Evolutionary conservation across 306 rosid species (phyloP), one percentile per base, ranked within the genome.

Genomic region (Sechiopsis laciniata): DNA sequence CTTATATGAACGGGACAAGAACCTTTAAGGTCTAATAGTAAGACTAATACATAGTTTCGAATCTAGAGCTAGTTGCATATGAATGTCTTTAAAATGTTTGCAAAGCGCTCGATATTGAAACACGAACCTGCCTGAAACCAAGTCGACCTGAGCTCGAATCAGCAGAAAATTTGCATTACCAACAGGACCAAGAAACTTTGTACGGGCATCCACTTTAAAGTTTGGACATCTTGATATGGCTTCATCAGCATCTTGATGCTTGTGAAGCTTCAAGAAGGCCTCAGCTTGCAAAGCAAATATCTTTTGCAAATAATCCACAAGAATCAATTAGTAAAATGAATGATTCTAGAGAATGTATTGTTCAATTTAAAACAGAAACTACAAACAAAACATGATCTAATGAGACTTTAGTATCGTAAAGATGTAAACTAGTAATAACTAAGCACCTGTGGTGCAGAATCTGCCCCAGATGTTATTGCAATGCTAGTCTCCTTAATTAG

Each of bases 201-300:
- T 84, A 72, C 91, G 86, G 48, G 81, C 83, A 35, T 90, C 96
- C 19, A 82, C 87, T 37, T 81, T 88, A 65, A 93, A 85, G 19
- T 78, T 80, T 24, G 93, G 93, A 50, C 93, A 83, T 66, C 80
- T 88, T 46, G 85, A 80, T 69, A 90, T 78, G 69, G 89, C 80
- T 35, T 83, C 87, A n/a, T 84, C 94, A 8, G 97, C 97, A 26
- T 93, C 97, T 76, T 93, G 86, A 76, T 86, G 89, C 76, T 77
- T 93, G 56, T 78, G 85, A 40, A 93, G 91, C 86, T 85, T 93
- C 79, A 90, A 48, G 22, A 87, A 70, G 24, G 96, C 97, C 82
- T 93, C 94, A 0, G 97, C 96, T 88, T 90, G 91, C 78, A 93
- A 56, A 48, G 88, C 84, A 79, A 73, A 88, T 79, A 90, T 90